Conservation (phyloP, 257 asterid genomes). For the Haberlea rhodopensis region DNA sequence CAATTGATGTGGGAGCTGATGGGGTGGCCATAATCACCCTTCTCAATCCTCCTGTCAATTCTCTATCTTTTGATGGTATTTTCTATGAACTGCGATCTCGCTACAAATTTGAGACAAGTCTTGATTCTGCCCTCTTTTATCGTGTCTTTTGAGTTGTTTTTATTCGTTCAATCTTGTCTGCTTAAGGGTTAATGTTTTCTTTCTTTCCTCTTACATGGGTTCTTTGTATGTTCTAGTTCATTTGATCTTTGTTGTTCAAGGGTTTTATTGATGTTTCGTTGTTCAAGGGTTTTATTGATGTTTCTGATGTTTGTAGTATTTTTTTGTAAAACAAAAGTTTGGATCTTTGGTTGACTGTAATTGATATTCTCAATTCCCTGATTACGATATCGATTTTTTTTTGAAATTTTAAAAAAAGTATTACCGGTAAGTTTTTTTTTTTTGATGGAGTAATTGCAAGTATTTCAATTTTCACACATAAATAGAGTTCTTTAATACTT, state of each 20-base stretch:
- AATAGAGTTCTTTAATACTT: not conserved
- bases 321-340: not conserved
- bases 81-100: not conserved
- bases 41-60: conserved; percentile 95
- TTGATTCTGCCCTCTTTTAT: not conserved
- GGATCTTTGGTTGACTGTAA: not conserved
- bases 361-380: not conserved
- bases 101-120: not conserved
- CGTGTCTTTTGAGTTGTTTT: not conserved
- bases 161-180: conserved; percentile 4
- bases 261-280: not conserved
- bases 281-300: not conserved
- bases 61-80: conserved; percentile 91
- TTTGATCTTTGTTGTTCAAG: not conserved
- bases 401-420: no score
- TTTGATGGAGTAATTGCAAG: no score
- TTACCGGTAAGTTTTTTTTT: not conserved
- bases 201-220: conserved; percentile 22
- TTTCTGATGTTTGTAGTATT: not conserved
- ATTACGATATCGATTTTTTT: no score
- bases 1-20: conserved; percentile 85
- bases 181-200: not conserved
- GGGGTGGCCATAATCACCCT: conserved; percentile 89
- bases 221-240: not conserved
- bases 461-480: no score